These are phyloP conservation scores for Neodidymelliopsis sp. DNA, from an alignment of 2,329 filamentous ascomycete genomes.

Conservation along the genomic window DNA sequence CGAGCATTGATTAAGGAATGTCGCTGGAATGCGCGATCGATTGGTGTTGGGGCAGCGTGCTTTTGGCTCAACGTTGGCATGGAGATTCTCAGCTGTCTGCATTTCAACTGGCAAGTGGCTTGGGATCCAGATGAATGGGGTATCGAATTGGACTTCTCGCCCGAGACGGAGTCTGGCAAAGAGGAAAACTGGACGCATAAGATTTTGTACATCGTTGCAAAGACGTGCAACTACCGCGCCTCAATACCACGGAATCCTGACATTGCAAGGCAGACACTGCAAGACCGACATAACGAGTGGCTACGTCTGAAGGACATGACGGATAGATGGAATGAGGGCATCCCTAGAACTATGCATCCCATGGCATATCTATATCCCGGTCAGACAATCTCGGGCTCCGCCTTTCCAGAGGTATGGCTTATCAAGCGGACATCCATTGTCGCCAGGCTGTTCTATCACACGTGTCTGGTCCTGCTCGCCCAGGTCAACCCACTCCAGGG, in stretches of 20 bases:
- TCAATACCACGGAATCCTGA: constrained; percentile 69
- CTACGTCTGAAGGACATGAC: constrained; percentile 79
- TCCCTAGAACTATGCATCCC: constrained; percentile 86
- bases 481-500: constrained; percentile 77
- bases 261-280: constrained; percentile 65
- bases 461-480: constrained; percentile 79
- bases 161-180: constrained; percentile 64
- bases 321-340: constrained; percentile 79
- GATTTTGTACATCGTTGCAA: constrained; percentile 87
- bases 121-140: constrained; percentile 94
- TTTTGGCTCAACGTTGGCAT: constrained; percentile 95
- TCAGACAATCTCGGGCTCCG: constrained; percentile 72
- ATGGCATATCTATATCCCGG: constrained; percentile 77
- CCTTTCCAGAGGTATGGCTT: constrained; percentile 89
- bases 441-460: constrained; percentile 88
- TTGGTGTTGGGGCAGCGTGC: constrained; percentile 83
- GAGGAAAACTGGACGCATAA: constrained; percentile 90
- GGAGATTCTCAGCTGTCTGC: constrained; percentile 87
- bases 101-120: constrained; percentile 84
- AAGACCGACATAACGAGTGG: constrained; percentile 78
- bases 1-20: constrained; percentile 88
- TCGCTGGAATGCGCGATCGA: constrained; percentile 81
- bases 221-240: constrained; percentile 84
- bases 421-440: constrained; percentile 83
- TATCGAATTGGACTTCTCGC: constrained; percentile 76